These are phyloP conservation scores for Gymnopilus junonius DNA, from an alignment of 768 basidiomycete genomes.

Conservation along the genomic window DNA sequence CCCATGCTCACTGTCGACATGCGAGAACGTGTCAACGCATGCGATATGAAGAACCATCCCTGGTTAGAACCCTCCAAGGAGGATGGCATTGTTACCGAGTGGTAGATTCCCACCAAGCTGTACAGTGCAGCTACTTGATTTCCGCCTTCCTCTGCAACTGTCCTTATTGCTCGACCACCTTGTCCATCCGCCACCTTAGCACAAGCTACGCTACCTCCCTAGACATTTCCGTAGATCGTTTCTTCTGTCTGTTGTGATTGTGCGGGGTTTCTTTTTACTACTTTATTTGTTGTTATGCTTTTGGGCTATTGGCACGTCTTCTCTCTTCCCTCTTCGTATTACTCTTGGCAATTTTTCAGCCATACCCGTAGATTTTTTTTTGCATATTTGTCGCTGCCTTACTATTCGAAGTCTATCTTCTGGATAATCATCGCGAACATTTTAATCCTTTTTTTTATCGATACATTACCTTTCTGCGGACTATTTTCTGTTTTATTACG, in stretches of 20 bases:
- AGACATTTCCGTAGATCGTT: conserved; percentile 21
- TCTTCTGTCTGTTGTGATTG: conserved; percentile 8
- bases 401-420: not conserved
- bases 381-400: not conserved
- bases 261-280: conserved; percentile 6
- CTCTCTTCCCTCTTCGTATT: not conserved
- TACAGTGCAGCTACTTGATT: not conserved
- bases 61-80: conserved; percentile 61
- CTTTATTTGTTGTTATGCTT: conserved; percentile 14
- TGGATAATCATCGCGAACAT: not conserved
- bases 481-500: not conserved
- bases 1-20: conserved; percentile 81
- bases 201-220: conserved; percentile 5
- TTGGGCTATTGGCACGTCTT: conserved; percentile 10
- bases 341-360: conserved; percentile 1
- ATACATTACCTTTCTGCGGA: not conserved
- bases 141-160: not conserved
- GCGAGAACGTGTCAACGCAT: conserved; percentile 68
- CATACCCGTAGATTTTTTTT: conserved; percentile 21
- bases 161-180: not conserved
- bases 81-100: conserved; percentile 48
- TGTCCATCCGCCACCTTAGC: not conserved
- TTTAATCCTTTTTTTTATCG: not conserved
- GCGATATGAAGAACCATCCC: conserved; percentile 72
- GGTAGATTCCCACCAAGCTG: conserved; percentile 35